Evolutionary conservation across 169 alveolate species (phyloP).

Genomic region (Theileria luwenshuni): DNA sequence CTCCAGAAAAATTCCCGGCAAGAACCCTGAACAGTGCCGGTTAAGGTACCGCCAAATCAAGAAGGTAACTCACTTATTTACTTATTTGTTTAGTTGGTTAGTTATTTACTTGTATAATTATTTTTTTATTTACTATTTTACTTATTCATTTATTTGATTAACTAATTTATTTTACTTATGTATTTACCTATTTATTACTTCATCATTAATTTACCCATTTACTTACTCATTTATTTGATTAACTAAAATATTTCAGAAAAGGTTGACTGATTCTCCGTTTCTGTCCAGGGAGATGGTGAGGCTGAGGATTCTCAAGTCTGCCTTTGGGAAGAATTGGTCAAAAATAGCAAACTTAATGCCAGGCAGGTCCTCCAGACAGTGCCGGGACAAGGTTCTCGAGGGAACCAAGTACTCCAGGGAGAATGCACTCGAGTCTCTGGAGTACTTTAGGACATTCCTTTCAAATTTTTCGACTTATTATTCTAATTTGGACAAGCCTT

Average conservation of each 20-base stretch:
- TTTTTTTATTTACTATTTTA: background rate
- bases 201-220: background rate
- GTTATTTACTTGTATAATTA: background rate
- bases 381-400: slow-evolving; percentile 39
- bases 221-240: background rate
- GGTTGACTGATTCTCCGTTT: slow-evolving; percentile 26
- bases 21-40: slow-evolving; percentile 65
- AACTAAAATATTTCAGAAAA: background rate
- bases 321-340: slow-evolving; percentile 59
- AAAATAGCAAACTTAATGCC: slow-evolving; percentile 48
- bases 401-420: slow-evolving; percentile 15
- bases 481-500: slow-evolving; percentile 2
- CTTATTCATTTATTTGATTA: background rate
- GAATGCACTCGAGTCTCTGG: slow-evolving; percentile 27
- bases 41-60: slow-evolving; percentile 45
- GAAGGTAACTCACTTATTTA: slow-evolving; percentile 1
- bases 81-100: background rate
- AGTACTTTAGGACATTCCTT: slow-evolving; percentile 21
- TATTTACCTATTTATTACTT: slow-evolving; percentile 8
- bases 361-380: slow-evolving; percentile 42
- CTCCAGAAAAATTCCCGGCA: slow-evolving; percentile 44
- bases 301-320: slow-evolving; percentile 39
- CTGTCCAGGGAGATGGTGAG: slow-evolving; percentile 23
- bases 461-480: slow-evolving; percentile 19
- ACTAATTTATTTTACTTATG: background rate